A percentile compares a stretch with the other conserved stretches of the same genome.
Evolutionary conservation across 2,329 filamentous ascomycete species (phyloP).

Genomic region (Allantophomopsis cytisporea): DNA sequence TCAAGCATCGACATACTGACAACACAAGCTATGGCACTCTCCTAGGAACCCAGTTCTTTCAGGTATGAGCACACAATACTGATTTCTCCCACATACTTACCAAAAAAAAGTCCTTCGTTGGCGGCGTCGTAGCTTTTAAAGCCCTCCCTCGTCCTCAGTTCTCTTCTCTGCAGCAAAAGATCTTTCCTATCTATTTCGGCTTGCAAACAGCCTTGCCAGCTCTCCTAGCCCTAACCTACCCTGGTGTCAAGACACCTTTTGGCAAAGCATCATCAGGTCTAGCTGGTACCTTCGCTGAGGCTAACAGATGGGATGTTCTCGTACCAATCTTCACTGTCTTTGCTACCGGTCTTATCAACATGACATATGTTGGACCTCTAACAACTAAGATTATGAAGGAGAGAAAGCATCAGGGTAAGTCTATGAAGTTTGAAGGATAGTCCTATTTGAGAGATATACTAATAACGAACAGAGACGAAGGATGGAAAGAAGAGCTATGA

Average conservation of each 20-base stretch:
- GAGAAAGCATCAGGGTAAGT: conserved; percentile 64
- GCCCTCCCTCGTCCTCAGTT: conserved; percentile 70
- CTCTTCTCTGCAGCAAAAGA: conserved; percentile 61
- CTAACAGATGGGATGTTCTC: conserved; percentile 50
- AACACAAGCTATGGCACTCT: conserved; percentile 66
- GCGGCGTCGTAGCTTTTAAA: conserved; percentile 63
- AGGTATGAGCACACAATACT: conserved; percentile 33
- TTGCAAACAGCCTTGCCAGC: conserved; percentile 67
- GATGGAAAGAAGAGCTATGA: conserved; percentile 86
- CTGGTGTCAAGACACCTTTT: conserved; percentile 33
- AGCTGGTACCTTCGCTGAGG: conserved; percentile 40
- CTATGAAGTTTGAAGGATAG: neutral
- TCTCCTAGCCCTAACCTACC: conserved; percentile 67
- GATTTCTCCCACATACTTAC: neutral
- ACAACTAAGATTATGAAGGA: conserved; percentile 64
- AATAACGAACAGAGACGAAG: conserved; percentile 46
- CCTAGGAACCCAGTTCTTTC: conserved; percentile 76
- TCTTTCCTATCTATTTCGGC: conserved; percentile 83
- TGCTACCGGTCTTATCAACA: conserved; percentile 57
- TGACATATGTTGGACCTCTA: conserved; percentile 57
- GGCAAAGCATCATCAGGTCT: conserved; percentile 27
- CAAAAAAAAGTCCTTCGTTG: conserved; percentile 54
- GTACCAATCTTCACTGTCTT: conserved; percentile 58
- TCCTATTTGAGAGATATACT: neutral
- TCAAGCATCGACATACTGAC: conserved; percentile 2